Evolutionary conservation across 106 monocot species (phyloP).

Genomic region (Vanilla planifolia): DNA sequence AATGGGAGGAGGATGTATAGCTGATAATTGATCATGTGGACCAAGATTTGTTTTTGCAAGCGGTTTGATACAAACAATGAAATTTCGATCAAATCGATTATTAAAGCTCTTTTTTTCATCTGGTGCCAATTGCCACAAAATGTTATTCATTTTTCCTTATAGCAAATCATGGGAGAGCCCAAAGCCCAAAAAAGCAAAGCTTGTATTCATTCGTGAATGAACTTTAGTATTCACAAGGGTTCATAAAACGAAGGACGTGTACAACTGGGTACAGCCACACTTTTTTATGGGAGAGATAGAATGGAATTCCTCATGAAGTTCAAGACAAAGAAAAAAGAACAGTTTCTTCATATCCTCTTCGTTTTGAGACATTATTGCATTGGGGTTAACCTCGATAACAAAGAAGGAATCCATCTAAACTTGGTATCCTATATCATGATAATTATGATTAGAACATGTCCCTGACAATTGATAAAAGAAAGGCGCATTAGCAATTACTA

Average conservation of each 20-base stretch:
- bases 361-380: too few species aligned
- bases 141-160: neutral
- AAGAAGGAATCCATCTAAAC: too few species aligned
- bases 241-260: neutral
- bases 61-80: constrained; percentile 16
- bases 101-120: constrained; percentile 4
- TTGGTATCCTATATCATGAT: too few species aligned
- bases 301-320: too few species aligned
- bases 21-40: neutral
- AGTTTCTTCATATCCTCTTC: too few species aligned
- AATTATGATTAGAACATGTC: too few species aligned
- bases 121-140: neutral
- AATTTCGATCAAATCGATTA: constrained; percentile 10
- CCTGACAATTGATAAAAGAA: too few species aligned
- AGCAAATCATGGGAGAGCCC: neutral
- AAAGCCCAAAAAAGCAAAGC: neutral
- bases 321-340: too few species aligned
- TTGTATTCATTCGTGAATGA: neutral
- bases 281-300: neutral
- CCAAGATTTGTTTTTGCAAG: constrained; percentile 10
- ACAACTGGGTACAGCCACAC: neutral
- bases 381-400: too few species aligned
- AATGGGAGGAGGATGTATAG: constrained; percentile 8
- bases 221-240: too few species aligned
- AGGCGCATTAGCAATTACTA: too few species aligned